Base-by-base conservation (phyloP, 2,329 filamentous ascomycete genomes). In the Aspergillus felis region DNA sequence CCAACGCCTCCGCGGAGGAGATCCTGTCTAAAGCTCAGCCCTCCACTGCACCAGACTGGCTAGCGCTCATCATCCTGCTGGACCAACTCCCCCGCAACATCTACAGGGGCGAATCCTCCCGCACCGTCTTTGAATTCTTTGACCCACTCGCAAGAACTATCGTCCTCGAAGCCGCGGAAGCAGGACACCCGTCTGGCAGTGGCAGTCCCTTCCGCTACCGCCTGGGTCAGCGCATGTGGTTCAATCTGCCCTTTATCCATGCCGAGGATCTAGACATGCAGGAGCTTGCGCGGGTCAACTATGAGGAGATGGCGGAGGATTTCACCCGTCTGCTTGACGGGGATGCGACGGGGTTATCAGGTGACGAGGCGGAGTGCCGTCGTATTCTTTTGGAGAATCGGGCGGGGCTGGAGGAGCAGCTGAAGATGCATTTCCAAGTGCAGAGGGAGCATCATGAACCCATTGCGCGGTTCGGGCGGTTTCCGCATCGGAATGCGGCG, bases 11-110 rank as follows among this genome's bases (percentile, higher is more conserved):
- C 47, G 47, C 56, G 14, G 22, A 51, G 28, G 20, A 51, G 9
- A 38, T 57, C 8, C 52, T 57, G 1, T 17, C 42, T 1, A 41
- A 47, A 1, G 20, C 51, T 41, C 29, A 35, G 0, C 56, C 56
- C n/a, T 28, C 14, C 1, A 51, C 52, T 2, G 56, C 66, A 0
- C 44, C 62, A 5, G 55, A 58, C 7, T 68, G 65, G 66, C 71
- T 88, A 2, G 76, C 78, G 48, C 67, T 87, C 0, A 64, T 85
- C 4, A 63, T 88, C 2, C 75, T 88, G 2, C 77, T 88, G 2
- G 86, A 88, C 60, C 86, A 88, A 65, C 76, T 88, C 46, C 78
- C 85, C 0, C 81, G 86, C 2, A 87, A 88, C 66, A 78, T 83
- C 61, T 85, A 82, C 71, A 83, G 86, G 14, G 79, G 76, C 0